Conservation (phyloP, 2,329 filamentous ascomycete genomes). For the Colletotrichum melonis region DNA sequence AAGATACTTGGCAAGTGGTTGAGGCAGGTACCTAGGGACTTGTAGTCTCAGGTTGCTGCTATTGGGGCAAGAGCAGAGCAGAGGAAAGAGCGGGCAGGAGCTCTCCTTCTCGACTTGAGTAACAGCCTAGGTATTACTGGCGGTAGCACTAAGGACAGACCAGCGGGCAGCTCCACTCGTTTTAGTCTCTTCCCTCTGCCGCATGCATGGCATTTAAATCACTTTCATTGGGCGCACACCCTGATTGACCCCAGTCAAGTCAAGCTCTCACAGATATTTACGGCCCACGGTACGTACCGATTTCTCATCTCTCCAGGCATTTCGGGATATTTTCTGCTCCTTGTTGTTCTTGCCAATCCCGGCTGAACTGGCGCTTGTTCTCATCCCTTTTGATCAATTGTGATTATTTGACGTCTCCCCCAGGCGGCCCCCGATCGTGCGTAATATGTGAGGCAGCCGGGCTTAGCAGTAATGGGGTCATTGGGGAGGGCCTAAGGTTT, state of each 20-base stretch:
- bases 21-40: neutral
- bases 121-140: no score
- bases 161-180: slow-evolving; percentile 10
- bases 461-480: neutral
- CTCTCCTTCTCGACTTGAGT: neutral
- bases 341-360: slow-evolving; percentile 4
- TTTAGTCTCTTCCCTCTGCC: slow-evolving; percentile 28
- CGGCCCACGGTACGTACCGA: slow-evolving; percentile 10
- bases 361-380: neutral
- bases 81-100: neutral
- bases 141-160: no score
- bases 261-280: slow-evolving; percentile 2
- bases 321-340: slow-evolving; percentile 10
- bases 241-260: neutral
- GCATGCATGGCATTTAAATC: slow-evolving; percentile 24
- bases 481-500: neutral
- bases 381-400: neutral
- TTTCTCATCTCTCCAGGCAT: neutral
- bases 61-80: neutral
- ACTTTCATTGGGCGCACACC: neutral
- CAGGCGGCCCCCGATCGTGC: neutral
- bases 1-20: neutral
- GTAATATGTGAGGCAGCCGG: neutral
- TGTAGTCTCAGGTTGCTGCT: neutral
- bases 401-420: neutral